A percentile compares a stretch with the other conserved stretches of the same genome.
These are phyloP conservation scores for Aspergillus novoparasiticus DNA, from an alignment of 2,329 filamentous ascomycete genomes.

Conservation along the genomic window DNA sequence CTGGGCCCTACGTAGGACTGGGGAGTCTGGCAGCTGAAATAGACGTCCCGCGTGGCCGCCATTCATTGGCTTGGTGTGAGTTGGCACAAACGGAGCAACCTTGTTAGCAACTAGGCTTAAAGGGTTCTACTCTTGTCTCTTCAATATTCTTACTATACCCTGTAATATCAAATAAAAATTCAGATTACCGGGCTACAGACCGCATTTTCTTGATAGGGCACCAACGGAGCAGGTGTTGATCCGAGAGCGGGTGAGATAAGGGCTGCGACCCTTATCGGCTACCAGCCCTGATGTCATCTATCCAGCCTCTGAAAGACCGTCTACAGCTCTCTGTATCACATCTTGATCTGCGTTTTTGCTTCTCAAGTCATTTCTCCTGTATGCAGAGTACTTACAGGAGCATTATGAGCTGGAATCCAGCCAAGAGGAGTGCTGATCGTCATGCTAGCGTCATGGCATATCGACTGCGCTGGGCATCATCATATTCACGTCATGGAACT, in stretches of 20 bases:
- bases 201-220: neutral
- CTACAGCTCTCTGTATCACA: neutral
- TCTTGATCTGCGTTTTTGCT: too few species aligned
- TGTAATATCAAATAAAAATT: too few species aligned
- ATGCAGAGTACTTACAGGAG: neutral
- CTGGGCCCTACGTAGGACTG: neutral
- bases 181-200: neutral
- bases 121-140: neutral
- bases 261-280: neutral
- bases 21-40: neutral
- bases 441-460: neutral
- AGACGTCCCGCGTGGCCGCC: neutral
- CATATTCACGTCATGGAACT: constrained; percentile 12
- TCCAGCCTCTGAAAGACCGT: too few species aligned
- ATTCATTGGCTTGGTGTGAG: neutral
- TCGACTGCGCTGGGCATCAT: neutral
- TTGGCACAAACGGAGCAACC: neutral
- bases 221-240: neutral
- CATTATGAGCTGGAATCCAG: neutral
- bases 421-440: neutral
- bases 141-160: neutral
- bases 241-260: neutral
- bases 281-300: neutral
- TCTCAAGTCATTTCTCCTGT: neutral
- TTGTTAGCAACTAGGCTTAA: neutral